Base-by-base conservation (phyloP, 2,329 filamentous ascomycete genomes). In the Bipolaris victoriae region DNA sequence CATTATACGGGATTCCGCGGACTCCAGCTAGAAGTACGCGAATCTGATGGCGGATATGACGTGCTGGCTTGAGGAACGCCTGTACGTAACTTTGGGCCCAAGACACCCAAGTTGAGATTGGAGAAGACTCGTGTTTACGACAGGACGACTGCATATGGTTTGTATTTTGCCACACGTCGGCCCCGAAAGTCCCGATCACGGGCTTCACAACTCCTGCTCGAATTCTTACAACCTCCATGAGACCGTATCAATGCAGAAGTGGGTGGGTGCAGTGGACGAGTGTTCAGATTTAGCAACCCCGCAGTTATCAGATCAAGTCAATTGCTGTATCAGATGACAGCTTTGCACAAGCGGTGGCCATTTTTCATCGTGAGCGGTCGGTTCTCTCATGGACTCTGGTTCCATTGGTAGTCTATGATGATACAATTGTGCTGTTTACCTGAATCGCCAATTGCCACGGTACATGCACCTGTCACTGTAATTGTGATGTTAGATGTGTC, bases 1-100 rank as follows among this genome's bases (percentile, higher is more conserved):
- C n/a, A 18, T 15, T n/a, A 35, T 49, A 40, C 4, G 7, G 15
- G 20, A 10, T 16, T 54, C 44, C 55, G 55, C 50, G 55, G 55
- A 9, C 22, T 22, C 11, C 26, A 11, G 24, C 10, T 39, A 18
- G 37, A 22, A 5, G 16, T 13, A 2, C 13, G 7, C 6, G 47
- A 52, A 36, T 41, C 48, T 24, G 10, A 13, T 10, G 6, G 31
- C 7, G 31, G 9, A 13, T 26, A 15, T 22, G 18, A n/a, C 26
- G 37, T 26, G 40, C 13, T 9, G 18, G 6, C 26, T 16, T 24
- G 5, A 36, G 7, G 13, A 31, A 24, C 1, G 9, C 33, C 13
- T 7, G 10, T 35, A 31, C 11, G 18, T 24, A 35, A n/a, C 35
- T 22, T 15, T 10, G 16, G 16, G 10, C 18, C 20, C n/a, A 18